These are phyloP conservation scores for Lipomyces yamadae DNA, from an alignment of 805 yeast genomes.

Conservation along the genomic window DNA sequence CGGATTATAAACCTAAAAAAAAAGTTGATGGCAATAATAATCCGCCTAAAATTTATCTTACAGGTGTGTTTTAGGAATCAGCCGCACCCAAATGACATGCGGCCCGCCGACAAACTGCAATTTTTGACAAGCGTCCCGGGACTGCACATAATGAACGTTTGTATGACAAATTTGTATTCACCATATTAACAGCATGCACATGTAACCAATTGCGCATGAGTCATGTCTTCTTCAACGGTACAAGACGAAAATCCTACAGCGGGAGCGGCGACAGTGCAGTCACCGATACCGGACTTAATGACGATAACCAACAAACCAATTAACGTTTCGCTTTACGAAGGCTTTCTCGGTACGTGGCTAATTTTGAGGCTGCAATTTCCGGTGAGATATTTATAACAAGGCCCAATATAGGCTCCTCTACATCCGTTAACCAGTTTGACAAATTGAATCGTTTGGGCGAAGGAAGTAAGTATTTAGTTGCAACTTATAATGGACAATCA, in stretches of 20 bases:
- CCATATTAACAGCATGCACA: background rate
- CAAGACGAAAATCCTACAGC: background rate
- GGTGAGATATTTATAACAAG: background rate
- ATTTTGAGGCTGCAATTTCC: background rate
- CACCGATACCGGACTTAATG: constrained; percentile 9
- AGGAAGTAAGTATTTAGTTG: constrained; percentile 28
- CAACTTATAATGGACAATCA: background rate
- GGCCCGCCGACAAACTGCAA: too few relatives aligned
- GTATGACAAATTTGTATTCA: background rate
- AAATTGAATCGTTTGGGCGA: constrained; percentile 29
- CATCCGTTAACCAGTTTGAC: constrained; percentile 13
- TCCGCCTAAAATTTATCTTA: too few relatives aligned
- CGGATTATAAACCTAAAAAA: too few relatives aligned
- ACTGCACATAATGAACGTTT: background rate
- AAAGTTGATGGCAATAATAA: too few relatives aligned
- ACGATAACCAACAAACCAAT: constrained; percentile 18
- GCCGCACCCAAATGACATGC: background rate
- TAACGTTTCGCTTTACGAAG: background rate
- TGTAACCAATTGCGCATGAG: background rate
- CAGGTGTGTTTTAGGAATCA: background rate
- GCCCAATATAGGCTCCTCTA: constrained; percentile 8
- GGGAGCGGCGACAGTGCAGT: background rate
- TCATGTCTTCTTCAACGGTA: background rate
- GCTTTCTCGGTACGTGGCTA: constrained; percentile 24
- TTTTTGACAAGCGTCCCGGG: too few relatives aligned